Evolutionary conservation across 495 filamentous ascomycete genomes (phyloP), one percentile per base, ranked within the genome.

Genomic region (Astrocystis sublimbata): DNA sequence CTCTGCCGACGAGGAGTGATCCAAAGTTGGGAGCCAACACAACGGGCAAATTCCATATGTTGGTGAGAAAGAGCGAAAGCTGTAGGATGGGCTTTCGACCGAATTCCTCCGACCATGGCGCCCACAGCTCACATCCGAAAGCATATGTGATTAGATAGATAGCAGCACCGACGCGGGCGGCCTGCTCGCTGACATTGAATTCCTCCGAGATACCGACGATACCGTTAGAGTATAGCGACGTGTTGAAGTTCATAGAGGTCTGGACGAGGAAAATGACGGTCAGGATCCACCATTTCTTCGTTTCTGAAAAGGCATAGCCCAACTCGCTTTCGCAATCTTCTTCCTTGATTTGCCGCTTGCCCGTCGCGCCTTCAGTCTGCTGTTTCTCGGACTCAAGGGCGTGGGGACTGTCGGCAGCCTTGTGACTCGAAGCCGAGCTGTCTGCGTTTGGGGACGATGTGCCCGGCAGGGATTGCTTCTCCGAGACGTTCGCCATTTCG

Each of bases 191-290:
- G 58, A 92, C 84, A 19, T 75, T 54, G 69, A 89, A 92, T 41
- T 88, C 71, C 42, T 84, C 74, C 0, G 83, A 78, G 58, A 93
- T 82, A 5, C 84, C 84, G 1, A 65, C 65, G 12, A 91, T 71
- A 15, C 82, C 89, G 67, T 89, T 89, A 30, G 86, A 80, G 73
- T 90, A 92, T 12, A 91, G 80, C 35, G 84, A 85, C 6, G 87
- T 88, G 78, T 92, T 92, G 79, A 92, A 90, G 77, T 93, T 93
- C 89, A 93, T 93, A 4, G 89, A 92, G 53, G 87, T 85, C 67
- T 92, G 90, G 9, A 93, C 87, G 40, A 82, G 69, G 76, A 92
- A 91, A 69, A 93, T 88, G 61, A 91, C 82, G 31, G 79, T 83
- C 41, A 92, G 80, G 65, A 92, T 89, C 51, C 70, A 82, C 89